Evolutionary conservation across 1,139 yeast genomes (phyloP).

Genomic region (Saccharomyces hybrid): DNA sequence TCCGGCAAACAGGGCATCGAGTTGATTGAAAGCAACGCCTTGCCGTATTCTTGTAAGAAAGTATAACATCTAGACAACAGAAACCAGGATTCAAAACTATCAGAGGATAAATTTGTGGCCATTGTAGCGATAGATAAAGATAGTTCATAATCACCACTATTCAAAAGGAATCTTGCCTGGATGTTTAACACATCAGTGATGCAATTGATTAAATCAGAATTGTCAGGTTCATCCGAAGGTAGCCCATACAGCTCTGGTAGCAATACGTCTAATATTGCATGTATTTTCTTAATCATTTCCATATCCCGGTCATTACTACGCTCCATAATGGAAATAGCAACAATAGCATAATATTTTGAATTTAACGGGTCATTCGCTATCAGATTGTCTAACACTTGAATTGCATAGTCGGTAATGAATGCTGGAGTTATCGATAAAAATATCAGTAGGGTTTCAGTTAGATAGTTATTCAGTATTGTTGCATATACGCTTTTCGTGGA

Average conservation of each 20-base stretch:
- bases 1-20: constrained; percentile 57
- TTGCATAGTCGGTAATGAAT: constrained; percentile 46
- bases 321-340: constrained; percentile 32
- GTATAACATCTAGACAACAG: constrained; percentile 66
- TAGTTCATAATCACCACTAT: constrained; percentile 57
- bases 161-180: constrained; percentile 67
- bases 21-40: constrained; percentile 74
- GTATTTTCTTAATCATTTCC: constrained; percentile 57
- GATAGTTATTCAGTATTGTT: constrained; percentile 56
- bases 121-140: constrained; percentile 68
- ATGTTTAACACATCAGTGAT: constrained; percentile 35
- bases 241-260: not conserved
- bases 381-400: constrained; percentile 43
- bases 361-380: constrained; percentile 40
- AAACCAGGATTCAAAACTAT: constrained; percentile 82
- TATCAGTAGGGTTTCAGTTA: constrained; percentile 66
- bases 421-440: constrained; percentile 55
- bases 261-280: constrained; percentile 38
- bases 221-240: not conserved
- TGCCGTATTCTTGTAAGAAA: constrained; percentile 57
- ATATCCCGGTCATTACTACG: constrained; percentile 52
- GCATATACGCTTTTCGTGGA: constrained; percentile 52
- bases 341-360: constrained; percentile 48
- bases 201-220: not conserved
- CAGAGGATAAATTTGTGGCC: constrained; percentile 75